Evolutionary conservation across 1,139 yeast species (phyloP).

Genomic region (Candida dubliniensis): DNA sequence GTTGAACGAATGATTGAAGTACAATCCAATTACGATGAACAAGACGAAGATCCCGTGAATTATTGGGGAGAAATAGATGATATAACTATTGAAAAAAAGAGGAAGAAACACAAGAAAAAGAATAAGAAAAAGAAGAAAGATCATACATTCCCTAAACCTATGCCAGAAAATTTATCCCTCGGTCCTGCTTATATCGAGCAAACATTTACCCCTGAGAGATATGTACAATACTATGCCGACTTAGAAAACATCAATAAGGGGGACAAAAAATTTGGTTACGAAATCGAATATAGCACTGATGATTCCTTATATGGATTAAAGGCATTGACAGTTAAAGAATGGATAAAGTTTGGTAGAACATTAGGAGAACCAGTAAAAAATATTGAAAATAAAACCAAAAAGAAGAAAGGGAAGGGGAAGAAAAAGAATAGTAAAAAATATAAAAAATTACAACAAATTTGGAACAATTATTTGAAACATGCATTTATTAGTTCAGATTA

Average conservation of each 20-base stretch:
- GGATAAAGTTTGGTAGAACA: slow-evolving; percentile 56
- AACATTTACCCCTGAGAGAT: slow-evolving; percentile 67
- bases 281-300: slow-evolving; percentile 70
- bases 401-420: slow-evolving; percentile 14
- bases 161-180: slow-evolving; percentile 51
- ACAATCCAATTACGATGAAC: slow-evolving; percentile 20
- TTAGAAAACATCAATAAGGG: slow-evolving; percentile 51
- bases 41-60: slow-evolving; percentile 12
- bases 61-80: slow-evolving; percentile 2
- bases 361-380: slow-evolving; percentile 44
- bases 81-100: slow-evolving; percentile 3
- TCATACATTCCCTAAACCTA: slow-evolving; percentile 64
- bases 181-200: slow-evolving; percentile 81
- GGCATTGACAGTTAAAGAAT: slow-evolving; percentile 58
- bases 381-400: slow-evolving; percentile 5
- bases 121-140: slow-evolving; percentile 38
- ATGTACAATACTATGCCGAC: slow-evolving; percentile 72
- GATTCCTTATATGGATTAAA: slow-evolving; percentile 56
- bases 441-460: slow-evolving; percentile 30
- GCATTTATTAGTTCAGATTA: slow-evolving; percentile 68
- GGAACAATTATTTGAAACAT: slow-evolving; percentile 47
- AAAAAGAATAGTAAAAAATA: slow-evolving; percentile 13
- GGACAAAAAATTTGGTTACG: slow-evolving; percentile 50
- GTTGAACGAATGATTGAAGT: slow-evolving; percentile 36
- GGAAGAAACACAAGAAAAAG: slow-evolving; percentile 15